Evolutionary conservation across 1,284 basidiomycete genomes (phyloP), one percentile per base, ranked within the genome.

Genomic region (Anthracocystis walkeri): DNA sequence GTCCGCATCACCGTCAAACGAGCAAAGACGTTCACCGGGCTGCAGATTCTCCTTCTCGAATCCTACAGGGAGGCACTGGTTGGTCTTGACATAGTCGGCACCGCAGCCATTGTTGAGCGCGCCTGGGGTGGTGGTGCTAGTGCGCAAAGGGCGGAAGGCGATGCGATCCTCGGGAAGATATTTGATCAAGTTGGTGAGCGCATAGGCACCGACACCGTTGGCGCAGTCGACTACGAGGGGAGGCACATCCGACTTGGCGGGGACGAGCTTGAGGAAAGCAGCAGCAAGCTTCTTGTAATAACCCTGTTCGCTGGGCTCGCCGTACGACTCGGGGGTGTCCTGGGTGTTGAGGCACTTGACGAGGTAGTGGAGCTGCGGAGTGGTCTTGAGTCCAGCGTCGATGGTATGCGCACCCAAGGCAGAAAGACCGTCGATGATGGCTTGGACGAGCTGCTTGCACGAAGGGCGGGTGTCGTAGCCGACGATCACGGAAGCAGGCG

Each of bases 1-100:
- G 87, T 99, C 97, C 1, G 97, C 97, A 86, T 99, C 97, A 45
- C 97, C 97, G 81, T 99, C 97, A 59, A 97, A 90, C 82, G 93
- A 95, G 86, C 94, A 97, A 8, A 90, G 94, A 46, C 95, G 89
- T 80, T 94, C 90, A 23, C 91, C 90, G 1, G 84, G 53, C 38
- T 76, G 44, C 16, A 82, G 58, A 23, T 50, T 42, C 54, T 84
- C 83, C 56, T 80, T 68, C 20, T 81, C 82, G 44, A 82, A 80
- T 40, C 83, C 82, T 0, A 35, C 33, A 7, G 83, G 83, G 7
- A 85, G 71, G 42, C 73, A 67, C 74, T 85, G 83, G 53, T 78
- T 76, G 54, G 95, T 97, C 88, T 99, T 99, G 81, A 99, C 97
- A 84, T 89, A 99, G 87, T 99, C 97, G 49, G 97, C 97, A 46